Evolutionary conservation across 306 rosid species (phyloP).

Genomic region (Gynostemma pentaphyllum): DNA sequence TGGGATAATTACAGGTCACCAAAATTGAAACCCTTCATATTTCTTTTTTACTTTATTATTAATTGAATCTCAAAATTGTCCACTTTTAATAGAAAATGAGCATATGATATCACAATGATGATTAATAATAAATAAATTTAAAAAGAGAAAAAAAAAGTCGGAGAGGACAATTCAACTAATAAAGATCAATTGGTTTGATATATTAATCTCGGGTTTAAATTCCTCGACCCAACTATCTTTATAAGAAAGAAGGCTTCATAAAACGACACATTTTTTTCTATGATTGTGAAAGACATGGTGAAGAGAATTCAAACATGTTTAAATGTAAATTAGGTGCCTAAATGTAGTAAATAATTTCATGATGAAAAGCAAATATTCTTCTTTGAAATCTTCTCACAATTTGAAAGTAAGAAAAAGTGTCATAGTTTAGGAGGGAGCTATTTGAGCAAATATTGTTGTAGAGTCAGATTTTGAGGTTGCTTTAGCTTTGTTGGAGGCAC

Average conservation of each 20-base stretch:
- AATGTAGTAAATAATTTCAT: not conserved
- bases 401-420: not conserved
- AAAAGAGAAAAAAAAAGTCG: no score
- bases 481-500: conserved; percentile 5
- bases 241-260: no score
- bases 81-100: not conserved
- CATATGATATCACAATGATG: no score
- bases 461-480: not conserved
- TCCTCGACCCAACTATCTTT: no score
- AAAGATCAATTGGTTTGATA: no score
- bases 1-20: conserved; percentile 52
- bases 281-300: no score
- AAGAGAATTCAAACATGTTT: no score
- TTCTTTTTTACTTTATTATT: not conserved
- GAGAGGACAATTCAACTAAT: no score
- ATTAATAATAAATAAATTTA: no score
- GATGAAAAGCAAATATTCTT: not conserved
- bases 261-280: no score
- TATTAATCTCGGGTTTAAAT: no score
- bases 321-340: no score
- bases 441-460: not conserved
- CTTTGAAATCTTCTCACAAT: not conserved
- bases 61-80: not conserved
- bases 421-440: not conserved
- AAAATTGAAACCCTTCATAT: conserved; percentile 30